Evolutionary conservation across 352 stramenopile genomes (phyloP).

Genomic region (Thraustochytrium striatum): DNA sequence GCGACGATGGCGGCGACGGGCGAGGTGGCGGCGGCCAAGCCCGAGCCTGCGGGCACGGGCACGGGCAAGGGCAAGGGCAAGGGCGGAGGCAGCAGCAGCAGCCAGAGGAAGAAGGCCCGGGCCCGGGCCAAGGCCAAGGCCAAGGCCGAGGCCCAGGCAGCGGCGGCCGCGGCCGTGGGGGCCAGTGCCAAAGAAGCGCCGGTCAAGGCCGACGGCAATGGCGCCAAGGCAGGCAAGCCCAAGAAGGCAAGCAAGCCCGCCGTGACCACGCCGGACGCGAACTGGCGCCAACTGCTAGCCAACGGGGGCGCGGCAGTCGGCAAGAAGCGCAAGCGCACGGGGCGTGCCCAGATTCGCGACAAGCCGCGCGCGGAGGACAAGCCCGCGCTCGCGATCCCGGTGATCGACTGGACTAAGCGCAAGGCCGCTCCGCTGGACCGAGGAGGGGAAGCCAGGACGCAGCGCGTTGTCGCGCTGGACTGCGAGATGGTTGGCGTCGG

Average conservation of each 20-base stretch:
- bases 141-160: neutral
- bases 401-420: conserved; percentile 29
- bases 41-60: too few relatives aligned
- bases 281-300: neutral
- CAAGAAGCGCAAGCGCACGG: neutral
- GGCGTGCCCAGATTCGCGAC: conserved; percentile 20
- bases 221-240: neutral
- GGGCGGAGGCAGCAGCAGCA: too few relatives aligned
- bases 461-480: conserved; percentile 63
- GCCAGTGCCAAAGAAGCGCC: too few relatives aligned
- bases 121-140: neutral
- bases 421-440: neutral
- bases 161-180: too few relatives aligned
- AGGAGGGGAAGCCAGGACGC: conserved; percentile 1
- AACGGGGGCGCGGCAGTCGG: neutral
- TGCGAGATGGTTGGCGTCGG: conserved; percentile 80
- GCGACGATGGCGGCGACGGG: too few relatives aligned
- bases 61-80: too few relatives aligned
- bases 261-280: neutral
- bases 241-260: neutral
- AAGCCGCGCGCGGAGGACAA: neutral
- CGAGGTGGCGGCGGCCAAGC: neutral
- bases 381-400: neutral
- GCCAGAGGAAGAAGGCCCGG: too few relatives aligned
- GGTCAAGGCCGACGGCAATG: neutral